A percentile compares a stretch with the other conserved stretches of the same genome.
Conservation (phyloP, 176 grass and related monocot genomes). For the Dendrocalamus sinicus region DNA sequence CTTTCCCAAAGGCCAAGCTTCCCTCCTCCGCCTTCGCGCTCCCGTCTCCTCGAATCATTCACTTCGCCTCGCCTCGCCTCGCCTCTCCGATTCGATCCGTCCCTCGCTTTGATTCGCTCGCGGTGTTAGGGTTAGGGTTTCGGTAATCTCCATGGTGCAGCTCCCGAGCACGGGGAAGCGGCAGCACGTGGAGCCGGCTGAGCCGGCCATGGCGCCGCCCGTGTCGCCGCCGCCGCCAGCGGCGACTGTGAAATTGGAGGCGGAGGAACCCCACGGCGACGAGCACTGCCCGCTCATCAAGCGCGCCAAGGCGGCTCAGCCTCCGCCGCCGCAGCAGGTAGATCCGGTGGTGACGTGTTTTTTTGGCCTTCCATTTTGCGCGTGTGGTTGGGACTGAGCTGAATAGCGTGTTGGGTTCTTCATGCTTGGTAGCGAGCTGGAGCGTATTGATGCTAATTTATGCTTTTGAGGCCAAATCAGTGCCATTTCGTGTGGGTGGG, state of each 20-base stretch:
- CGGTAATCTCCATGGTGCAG: conserved; percentile 57
- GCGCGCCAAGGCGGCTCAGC: conserved; percentile 39
- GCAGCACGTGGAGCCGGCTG: conserved; percentile 37
- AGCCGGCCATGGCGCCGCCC: conserved; percentile 27
- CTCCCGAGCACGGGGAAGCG: conserved; percentile 60
- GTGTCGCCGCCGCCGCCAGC: neutral
- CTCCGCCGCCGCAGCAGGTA: conserved; percentile 43
- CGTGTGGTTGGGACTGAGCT: neutral
- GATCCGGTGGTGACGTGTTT: conserved; percentile 18
- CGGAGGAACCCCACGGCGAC: conserved; percentile 28
- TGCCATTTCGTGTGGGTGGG: neutral
- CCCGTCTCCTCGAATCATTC: conserved; percentile 38
- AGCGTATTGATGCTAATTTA: neutral
- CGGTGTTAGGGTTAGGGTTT: conserved; percentile 31
- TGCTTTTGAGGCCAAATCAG: neutral
- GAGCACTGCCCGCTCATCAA: conserved; percentile 36
- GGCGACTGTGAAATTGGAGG: conserved; percentile 49
- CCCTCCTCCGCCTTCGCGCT: conserved; percentile 20
- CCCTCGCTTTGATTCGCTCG: neutral
- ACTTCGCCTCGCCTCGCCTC: neutral
- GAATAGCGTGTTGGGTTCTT: neutral
- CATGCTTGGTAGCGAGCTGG: neutral
- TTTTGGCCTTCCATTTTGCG: neutral
- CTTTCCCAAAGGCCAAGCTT: conserved; percentile 41
- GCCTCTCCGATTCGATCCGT: neutral